Percentiles rank a stretch among this genome's conserved stretches.
Conservation (phyloP, 352 stramenopile genomes). For the Phytopythium helicoides region DNA sequence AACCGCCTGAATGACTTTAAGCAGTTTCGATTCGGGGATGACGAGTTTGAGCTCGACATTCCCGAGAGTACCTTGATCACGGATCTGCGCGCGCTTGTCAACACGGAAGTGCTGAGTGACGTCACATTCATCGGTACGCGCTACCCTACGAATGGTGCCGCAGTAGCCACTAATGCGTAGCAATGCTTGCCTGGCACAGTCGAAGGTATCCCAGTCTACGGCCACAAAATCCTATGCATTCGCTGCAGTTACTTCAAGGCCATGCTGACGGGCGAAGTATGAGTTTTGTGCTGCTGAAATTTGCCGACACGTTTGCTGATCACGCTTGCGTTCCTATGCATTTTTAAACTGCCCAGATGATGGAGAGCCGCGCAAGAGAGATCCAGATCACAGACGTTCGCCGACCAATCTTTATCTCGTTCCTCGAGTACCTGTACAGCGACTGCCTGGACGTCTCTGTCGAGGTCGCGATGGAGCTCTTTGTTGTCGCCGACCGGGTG, state of each 20-base stretch:
- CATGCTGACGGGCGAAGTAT: conserved; percentile 82
- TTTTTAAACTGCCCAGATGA: conserved; percentile 79
- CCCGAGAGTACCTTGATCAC: conserved; percentile 78
- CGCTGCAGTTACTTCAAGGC: conserved; percentile 94
- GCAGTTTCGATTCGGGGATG: conserved; percentile 84
- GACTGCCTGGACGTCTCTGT: conserved; percentile 92
- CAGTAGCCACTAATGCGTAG: neutral
- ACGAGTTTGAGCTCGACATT: conserved; percentile 81
- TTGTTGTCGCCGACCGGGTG: conserved; percentile 90
- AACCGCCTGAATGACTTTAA: conserved; percentile 96
- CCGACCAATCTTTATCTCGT: conserved; percentile 90
- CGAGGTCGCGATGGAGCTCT: conserved; percentile 93
- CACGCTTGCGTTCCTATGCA: too few relatives aligned
- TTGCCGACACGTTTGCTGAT: neutral
- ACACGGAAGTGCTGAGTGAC: conserved; percentile 87
- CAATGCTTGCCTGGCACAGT: conserved; percentile 29
- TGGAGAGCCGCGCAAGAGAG: conserved; percentile 83
- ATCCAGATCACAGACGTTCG: conserved; percentile 93
- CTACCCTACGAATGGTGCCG: neutral
- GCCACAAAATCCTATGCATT: conserved; percentile 91
- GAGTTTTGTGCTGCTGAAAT: neutral
- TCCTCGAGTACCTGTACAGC: conserved; percentile 96
- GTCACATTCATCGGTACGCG: conserved; percentile 82
- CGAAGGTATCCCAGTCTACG: conserved; percentile 85
- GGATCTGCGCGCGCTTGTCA: conserved; percentile 73